A percentile compares a stretch with the other conserved stretches of the same genome.
Evolutionary conservation across 2,329 filamentous ascomycete genomes (phyloP).

Genomic region (Diaporthe aspalathi): DNA sequence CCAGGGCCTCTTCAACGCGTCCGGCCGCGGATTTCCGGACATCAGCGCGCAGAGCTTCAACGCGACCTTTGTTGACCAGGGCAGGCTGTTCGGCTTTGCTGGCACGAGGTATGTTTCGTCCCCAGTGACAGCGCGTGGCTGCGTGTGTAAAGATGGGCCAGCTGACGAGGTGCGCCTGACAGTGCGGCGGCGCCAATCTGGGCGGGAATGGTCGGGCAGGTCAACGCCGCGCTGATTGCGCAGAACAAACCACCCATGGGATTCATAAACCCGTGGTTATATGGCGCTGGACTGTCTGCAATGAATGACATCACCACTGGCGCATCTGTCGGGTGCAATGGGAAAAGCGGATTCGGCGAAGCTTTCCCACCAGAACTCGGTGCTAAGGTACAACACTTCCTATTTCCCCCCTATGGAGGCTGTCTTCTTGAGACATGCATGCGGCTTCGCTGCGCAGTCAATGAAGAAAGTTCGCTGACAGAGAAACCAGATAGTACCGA

Average conservation of each 20-base stretch:
- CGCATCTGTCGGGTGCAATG: constrained; percentile 32
- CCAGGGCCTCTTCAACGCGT: constrained; percentile 46
- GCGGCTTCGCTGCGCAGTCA: no score
- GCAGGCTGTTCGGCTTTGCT: background rate
- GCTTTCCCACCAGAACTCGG: background rate
- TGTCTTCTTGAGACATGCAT: background rate
- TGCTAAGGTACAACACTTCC: background rate
- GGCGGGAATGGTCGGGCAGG: constrained; percentile 62
- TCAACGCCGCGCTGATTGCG: constrained; percentile 64
- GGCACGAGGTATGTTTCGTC: no score
- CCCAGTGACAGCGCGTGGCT: no score
- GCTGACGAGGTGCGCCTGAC: no score
- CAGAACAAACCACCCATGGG: constrained; percentile 55
- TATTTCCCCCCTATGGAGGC: background rate
- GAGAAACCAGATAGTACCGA: background rate
- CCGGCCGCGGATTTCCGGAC: constrained; percentile 36
- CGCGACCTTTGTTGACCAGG: constrained; percentile 38
- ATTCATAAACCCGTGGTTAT: constrained; percentile 52
- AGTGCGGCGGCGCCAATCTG: constrained; percentile 64
- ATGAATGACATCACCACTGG: constrained; percentile 42
- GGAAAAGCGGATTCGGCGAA: constrained; percentile 16
- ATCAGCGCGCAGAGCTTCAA: constrained; percentile 53
- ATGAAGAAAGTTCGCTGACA: background rate
- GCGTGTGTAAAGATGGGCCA: no score
- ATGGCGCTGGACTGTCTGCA: constrained; percentile 35